These are phyloP conservation scores for Graphiopsis chlorocephala DNA, from an alignment of 2,329 filamentous ascomycete species.

Conservation along the genomic window DNA sequence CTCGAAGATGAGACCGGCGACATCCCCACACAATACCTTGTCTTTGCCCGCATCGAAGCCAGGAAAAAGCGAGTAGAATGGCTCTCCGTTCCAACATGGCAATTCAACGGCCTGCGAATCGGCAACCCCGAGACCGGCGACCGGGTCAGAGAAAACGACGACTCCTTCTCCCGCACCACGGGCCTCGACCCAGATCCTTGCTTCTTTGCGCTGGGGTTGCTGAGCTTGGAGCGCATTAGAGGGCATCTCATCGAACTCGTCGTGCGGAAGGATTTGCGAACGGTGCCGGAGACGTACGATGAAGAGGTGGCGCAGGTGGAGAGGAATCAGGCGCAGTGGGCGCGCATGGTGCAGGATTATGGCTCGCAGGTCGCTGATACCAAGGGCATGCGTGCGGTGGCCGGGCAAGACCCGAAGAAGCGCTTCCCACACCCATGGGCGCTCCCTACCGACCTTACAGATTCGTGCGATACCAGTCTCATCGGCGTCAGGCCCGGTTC, in stretches of 20 bases:
- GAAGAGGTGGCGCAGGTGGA: slow-evolving; percentile 2
- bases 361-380: not conserved
- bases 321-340: not conserved
- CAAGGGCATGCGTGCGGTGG: not conserved
- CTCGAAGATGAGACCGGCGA: not conserved
- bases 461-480: not conserved
- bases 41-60: slow-evolving; percentile 9
- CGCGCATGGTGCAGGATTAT: not conserved
- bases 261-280: not conserved
- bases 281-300: slow-evolving; percentile 5
- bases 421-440: slow-evolving; percentile 13
- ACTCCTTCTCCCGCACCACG: not conserved
- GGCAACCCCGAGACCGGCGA: not conserved
- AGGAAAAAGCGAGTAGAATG: not conserved
- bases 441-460: not conserved
- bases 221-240: not conserved
- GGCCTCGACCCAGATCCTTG: slow-evolving; percentile 13
- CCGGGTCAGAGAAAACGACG: not conserved
- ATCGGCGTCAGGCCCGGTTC: not conserved
- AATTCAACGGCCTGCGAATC: slow-evolving; percentile 12
- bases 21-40: slow-evolving; percentile 6
- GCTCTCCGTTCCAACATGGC: slow-evolving; percentile 10
- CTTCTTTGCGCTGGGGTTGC: not conserved
- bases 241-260: not conserved
- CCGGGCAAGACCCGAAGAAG: not conserved